Percentiles rank a stretch among this genome's conserved stretches.
phyloP scores from a whole-genome alignment of 2,329 filamentous ascomycete species.

The Fusarium subtropicale region DNA sequence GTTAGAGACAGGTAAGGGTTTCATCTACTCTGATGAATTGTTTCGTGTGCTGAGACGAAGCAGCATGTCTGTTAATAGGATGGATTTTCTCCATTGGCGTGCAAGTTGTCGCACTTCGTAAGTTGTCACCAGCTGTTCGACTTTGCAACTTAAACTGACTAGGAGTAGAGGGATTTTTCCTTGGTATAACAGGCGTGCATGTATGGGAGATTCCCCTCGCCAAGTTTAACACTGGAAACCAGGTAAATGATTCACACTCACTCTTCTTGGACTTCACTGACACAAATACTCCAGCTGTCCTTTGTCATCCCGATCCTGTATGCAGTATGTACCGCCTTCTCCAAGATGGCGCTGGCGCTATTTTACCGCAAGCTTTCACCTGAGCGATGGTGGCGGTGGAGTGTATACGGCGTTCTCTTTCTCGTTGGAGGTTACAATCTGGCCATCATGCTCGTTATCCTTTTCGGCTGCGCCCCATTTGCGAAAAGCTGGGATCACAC shows the following conservation, averaged over 20 bases:
- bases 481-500: conserved; percentile 47
- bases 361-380: conserved; percentile 55
- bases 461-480: conserved; percentile 56
- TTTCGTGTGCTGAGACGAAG: conserved; percentile 1
- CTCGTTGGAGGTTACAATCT: conserved; percentile 51
- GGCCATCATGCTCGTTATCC: conserved; percentile 50
- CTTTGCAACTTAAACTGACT: background rate
- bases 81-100: conserved; percentile 42
- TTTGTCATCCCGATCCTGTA: conserved; percentile 41
- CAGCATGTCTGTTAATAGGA: conserved; percentile 35
- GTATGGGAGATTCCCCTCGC: conserved; percentile 48
- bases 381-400: conserved; percentile 49
- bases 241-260: background rate
- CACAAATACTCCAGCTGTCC: conserved; percentile 33
- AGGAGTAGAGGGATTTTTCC: conserved; percentile 22
- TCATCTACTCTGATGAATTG: background rate
- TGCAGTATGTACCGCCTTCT: conserved; percentile 47
- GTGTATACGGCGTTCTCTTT: conserved; percentile 47
- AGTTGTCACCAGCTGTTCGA: background rate
- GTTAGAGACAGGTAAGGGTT: conserved; percentile 36
- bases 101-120: conserved; percentile 34
- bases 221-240: conserved; percentile 31
- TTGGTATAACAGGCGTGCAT: conserved; percentile 46
- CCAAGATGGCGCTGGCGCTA: conserved; percentile 54
- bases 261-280: background rate